Evolutionary conservation across 169 alveolate genomes (phyloP), one percentile per base, ranked within the genome.

Genomic region (Eimeria necatrix): DNA sequence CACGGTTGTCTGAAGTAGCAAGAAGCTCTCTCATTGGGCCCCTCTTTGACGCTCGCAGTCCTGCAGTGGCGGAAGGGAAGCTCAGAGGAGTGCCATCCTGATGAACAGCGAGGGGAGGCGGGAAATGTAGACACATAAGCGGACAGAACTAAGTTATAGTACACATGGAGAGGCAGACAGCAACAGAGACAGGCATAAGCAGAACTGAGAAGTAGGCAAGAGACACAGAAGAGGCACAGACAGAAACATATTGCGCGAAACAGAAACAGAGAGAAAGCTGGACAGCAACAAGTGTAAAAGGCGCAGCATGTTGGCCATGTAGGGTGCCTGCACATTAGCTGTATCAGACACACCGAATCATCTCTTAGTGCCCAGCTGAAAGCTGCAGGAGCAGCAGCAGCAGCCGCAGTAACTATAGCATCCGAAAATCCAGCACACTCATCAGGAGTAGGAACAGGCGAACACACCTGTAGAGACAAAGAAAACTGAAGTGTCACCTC

Each of bases 391-490:
- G 59, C 5, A n/a, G 1, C 85, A 41, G 85, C 56, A 9, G 60
- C 60, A 74, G 10, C 20, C 12, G 14, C 60, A 74, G 60, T 41
- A 74, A 8, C 2, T 4, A 22, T 5, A 22, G 60, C 56, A 26
- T 14, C 85, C 41, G 41, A 9, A 41, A 49, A 41, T 7, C 60
- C 59, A 74, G 59, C 85, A 74, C 22, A 0, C 41, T 32, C 41
- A 32, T 32, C 41, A 32, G 41, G 41, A 0, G 41, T 32, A 32
- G 41, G 41, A 32, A 32, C 0, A 2, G 41, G 3, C 0, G 41
- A 32, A 32, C 85, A 32, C 60, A 74, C 85, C 85, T 74, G 85
- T n/a, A 74, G 22, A 74, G 12, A 74, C 61, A 74, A 14, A 26
- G 56, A 10, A 48, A 74, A 74, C 60, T 74, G 60, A 7, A 74